phyloP scores from a whole-genome alignment of 2,329 filamentous ascomycete species.

The Trichoderma sp. region DNA sequence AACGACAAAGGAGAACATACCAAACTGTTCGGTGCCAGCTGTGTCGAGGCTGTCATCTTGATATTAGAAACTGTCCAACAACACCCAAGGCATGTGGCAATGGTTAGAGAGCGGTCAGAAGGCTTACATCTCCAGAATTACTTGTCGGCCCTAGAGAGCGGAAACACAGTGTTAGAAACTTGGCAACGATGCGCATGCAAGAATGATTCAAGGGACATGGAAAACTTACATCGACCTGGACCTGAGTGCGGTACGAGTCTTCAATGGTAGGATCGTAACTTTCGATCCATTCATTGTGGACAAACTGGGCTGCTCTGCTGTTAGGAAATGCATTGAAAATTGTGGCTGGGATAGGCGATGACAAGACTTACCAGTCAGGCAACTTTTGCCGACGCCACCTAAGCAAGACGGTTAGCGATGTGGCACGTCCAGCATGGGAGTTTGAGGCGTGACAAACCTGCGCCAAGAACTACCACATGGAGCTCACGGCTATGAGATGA shows the following conservation, averaged over 20 bases:
- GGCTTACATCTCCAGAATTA: constrained; percentile 81
- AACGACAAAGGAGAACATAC: constrained; percentile 49
- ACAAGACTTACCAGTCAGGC: constrained; percentile 71
- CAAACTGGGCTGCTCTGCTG: constrained; percentile 70
- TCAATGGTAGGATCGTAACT: constrained; percentile 79
- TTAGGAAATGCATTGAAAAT: constrained; percentile 22
- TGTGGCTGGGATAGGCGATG: background rate
- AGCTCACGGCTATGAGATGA: constrained; percentile 64
- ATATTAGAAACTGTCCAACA: background rate
- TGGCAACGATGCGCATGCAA: background rate
- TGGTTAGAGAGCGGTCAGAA: background rate
- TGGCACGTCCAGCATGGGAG: constrained; percentile 25
- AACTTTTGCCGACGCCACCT: constrained; percentile 92
- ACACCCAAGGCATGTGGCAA: background rate
- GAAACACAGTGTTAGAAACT: constrained; percentile 30
- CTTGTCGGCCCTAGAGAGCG: constrained; percentile 69
- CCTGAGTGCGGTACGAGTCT: constrained; percentile 71
- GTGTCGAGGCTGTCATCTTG: constrained; percentile 67
- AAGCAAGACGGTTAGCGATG: constrained; percentile 48
- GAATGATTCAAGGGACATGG: constrained; percentile 40
- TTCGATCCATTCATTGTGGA: constrained; percentile 93
- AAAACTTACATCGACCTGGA: constrained; percentile 76
- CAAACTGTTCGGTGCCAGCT: constrained; percentile 89
- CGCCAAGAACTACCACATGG: constrained; percentile 78
- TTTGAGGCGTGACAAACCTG: constrained; percentile 53